Evolutionary conservation across 176 grass and related monocot species (phyloP), one percentile per base, ranked within the genome.

Genomic region (Paspalum vaginatum): DNA sequence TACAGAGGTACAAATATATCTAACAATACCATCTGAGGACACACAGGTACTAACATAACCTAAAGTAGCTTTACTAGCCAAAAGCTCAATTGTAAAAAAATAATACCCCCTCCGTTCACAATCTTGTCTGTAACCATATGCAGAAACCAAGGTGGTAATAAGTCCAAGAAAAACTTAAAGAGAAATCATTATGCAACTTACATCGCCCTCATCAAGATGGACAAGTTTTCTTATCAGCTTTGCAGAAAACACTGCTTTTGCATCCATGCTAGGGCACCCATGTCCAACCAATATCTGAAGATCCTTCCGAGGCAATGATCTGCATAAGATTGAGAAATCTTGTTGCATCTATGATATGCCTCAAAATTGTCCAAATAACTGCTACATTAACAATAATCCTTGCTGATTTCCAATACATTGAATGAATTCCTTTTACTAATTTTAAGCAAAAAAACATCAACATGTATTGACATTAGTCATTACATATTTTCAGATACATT

Each of bases 151-250:
- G 11, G 43, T 47, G 44, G 2, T 21, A 16, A 10, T 60, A 69
- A 7, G 41, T 65, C 8, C 4, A 65, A 18, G 64, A 67, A 46
- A 24, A 44, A 11, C 2, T 46, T 13, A 12, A 46, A 44, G 18
- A 43, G 17, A 20, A 66, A 45, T 45, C 32, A 32, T 32, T 46
- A 65, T 75, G 60, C 21, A 68, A 84, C 88, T 88, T 92, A 98
- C 95, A 85, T 98, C 95, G 54, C 95, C 95, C 85, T 98, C 95
- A 58, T 98, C 92, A 80, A 98, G 87, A 77, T 98, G 92, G 21
- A 98, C 95, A 54, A 89, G 84, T 83, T 98, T 98, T 75, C 92
- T 89, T 82, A 94, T 91, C 47, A 98, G 63, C 79, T 98, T 98
- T 54, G 95, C 92, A 55, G 95, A 98, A 85, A 98, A 98, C 62